Percentiles rank a stretch among this genome's conserved stretches.
These are phyloP conservation scores for Thamnidium elegans DNA, from an alignment of 192 early-diverging fungal species.

Conservation along the genomic window DNA sequence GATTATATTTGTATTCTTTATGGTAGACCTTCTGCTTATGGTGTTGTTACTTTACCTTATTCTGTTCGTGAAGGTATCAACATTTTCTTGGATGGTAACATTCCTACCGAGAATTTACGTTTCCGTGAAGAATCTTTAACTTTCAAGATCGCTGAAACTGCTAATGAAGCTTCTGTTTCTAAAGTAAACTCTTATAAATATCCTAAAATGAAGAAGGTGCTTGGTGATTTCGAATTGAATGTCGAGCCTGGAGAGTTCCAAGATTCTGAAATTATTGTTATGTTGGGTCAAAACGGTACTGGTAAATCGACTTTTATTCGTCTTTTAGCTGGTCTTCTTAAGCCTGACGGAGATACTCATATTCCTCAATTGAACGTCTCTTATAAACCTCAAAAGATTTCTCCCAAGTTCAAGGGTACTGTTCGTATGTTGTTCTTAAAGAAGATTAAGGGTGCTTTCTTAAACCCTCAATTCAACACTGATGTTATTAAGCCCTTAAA, in stretches of 20 bases:
- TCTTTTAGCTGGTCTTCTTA: constrained; percentile 81
- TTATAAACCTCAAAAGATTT: constrained; percentile 98
- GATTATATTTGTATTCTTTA: constrained; percentile 99
- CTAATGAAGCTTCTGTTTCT: constrained; percentile 66
- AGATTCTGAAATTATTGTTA: constrained; percentile 96
- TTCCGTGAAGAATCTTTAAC: constrained; percentile 95
- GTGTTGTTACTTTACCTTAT: constrained; percentile 96
- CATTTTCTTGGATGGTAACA: constrained; percentile 94
- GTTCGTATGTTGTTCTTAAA: constrained; percentile 90
- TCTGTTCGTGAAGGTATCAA: constrained; percentile 98
- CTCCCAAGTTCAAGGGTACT: constrained; percentile 90
- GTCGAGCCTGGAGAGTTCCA: constrained; percentile 84
- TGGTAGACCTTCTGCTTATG: constrained; percentile 93
- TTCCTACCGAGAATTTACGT: constrained; percentile 98
- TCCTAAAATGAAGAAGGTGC: constrained; percentile 83
- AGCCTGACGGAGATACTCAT: constrained; percentile 74
- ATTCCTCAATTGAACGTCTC: constrained; percentile 85
- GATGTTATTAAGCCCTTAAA: constrained; percentile 94
- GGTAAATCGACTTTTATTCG: constrained; percentile 97
- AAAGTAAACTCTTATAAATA: constrained; percentile 79
- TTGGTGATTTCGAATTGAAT: constrained; percentile 77
- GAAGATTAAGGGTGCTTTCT: constrained; percentile 80
- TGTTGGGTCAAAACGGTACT: constrained; percentile 98
- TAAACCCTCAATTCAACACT: constrained; percentile 94
- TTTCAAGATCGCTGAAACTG: constrained; percentile 90